phyloP scores from a whole-genome alignment of 2,329 filamentous ascomycete species.

The Periconia macrospinosa region DNA sequence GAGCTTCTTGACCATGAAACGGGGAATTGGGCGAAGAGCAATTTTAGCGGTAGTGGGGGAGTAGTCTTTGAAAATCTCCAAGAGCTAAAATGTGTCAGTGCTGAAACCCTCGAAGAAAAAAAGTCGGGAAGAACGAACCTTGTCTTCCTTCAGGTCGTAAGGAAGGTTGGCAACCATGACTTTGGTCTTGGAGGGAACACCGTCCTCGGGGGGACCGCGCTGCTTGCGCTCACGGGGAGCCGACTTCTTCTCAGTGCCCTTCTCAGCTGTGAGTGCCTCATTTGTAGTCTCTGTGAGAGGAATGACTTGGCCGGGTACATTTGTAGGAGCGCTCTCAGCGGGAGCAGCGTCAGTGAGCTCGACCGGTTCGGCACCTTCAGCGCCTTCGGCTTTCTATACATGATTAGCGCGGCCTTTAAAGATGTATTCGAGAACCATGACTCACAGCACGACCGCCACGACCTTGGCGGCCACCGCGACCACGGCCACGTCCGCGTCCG shows the following conservation, averaged over 20 bases:
- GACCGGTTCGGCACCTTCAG: slow-evolving; percentile 45
- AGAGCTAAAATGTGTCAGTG: slow-evolving; percentile 65
- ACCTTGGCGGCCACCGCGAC: slow-evolving; percentile 62
- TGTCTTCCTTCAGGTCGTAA: slow-evolving; percentile 96
- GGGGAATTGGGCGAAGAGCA: slow-evolving; percentile 94
- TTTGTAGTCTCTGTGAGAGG: slow-evolving; percentile 57
- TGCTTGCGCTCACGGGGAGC: slow-evolving; percentile 66
- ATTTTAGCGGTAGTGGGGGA: slow-evolving; percentile 96
- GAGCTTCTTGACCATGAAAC: slow-evolving; percentile 99
- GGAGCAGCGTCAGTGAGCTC: slow-evolving; percentile 53
- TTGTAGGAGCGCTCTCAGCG: slow-evolving; percentile 47
- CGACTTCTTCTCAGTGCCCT: slow-evolving; percentile 51
- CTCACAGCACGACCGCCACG: slow-evolving; percentile 70
- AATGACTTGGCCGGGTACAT: slow-evolving; percentile 54
- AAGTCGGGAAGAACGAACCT: slow-evolving; percentile 63
- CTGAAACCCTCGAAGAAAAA: not conserved
- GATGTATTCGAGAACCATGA: slow-evolving; percentile 27
- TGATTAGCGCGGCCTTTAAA: not conserved
- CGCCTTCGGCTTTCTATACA: slow-evolving; percentile 37
- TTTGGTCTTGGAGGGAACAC: slow-evolving; percentile 98
- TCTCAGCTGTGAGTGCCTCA: slow-evolving; percentile 58
- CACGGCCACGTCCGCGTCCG: slow-evolving; percentile 60
- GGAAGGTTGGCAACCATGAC: slow-evolving; percentile 99
- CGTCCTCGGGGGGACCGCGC: slow-evolving; percentile 95
- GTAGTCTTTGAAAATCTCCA: slow-evolving; percentile 94